A percentile compares a stretch with the other conserved stretches of the same genome.
Evolutionary conservation across 2,329 filamentous ascomycete species (phyloP).

Genomic region (Onygena corvina): DNA sequence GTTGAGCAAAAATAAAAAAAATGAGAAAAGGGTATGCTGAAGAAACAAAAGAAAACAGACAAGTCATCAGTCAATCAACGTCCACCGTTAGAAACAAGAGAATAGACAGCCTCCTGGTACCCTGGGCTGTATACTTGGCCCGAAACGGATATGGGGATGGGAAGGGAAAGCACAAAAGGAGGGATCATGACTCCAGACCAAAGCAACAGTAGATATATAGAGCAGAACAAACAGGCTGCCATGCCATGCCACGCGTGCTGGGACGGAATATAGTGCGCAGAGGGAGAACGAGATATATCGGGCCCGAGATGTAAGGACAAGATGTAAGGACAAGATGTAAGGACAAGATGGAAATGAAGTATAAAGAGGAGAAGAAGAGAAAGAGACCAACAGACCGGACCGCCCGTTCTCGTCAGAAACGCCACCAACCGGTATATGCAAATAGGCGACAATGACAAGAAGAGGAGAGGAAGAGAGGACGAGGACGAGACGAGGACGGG

Average conservation of each 20-base stretch:
- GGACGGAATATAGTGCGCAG: background rate
- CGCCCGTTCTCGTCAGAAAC: too few relatives aligned
- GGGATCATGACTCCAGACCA: too few relatives aligned
- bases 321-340: background rate
- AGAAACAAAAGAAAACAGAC: background rate
- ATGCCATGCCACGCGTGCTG: background rate
- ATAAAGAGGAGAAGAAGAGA: background rate
- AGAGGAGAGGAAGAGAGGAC: background rate
- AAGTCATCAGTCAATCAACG: conserved; percentile 1
- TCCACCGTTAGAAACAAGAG: background rate
- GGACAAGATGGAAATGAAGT: background rate
- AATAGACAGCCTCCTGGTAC: too few relatives aligned
- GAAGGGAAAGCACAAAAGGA: too few relatives aligned
- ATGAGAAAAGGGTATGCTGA: background rate
- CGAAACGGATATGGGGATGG: background rate
- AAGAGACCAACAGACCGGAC: background rate
- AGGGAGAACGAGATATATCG: background rate
- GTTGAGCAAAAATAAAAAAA: background rate
- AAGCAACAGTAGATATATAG: background rate
- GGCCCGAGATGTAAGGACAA: background rate
- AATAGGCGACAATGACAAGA: too few relatives aligned
- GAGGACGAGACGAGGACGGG: conserved; percentile 5
- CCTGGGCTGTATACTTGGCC: too few relatives aligned
- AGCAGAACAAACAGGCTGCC: background rate
- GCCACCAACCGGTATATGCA: too few relatives aligned